phyloP scores from a whole-genome alignment of 257 asterid genomes.

The Nicotiana obtusifolia region DNA sequence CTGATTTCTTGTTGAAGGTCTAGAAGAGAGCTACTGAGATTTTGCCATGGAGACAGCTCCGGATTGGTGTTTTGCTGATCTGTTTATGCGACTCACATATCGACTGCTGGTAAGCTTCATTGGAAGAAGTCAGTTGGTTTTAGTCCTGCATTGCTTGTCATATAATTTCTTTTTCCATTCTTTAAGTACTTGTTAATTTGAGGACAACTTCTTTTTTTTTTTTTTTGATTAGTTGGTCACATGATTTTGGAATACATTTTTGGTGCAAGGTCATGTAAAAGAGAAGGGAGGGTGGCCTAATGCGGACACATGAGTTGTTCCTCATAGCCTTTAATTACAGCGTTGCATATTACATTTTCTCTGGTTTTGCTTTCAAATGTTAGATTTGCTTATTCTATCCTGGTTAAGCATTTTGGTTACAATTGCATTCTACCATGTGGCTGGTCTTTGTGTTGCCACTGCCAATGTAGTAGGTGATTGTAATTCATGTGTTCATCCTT shows the following conservation, averaged over 20 bases:
- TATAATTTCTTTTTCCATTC: background rate
- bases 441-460: too few species aligned
- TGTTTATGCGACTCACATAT: background rate
- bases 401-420: background rate
- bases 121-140: background rate
- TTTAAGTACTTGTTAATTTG: background rate
- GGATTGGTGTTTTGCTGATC: background rate
- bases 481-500: background rate
- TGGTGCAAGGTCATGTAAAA: background rate
- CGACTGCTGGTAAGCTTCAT: background rate
- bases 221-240: too few species aligned
- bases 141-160: background rate
- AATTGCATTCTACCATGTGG: background rate
- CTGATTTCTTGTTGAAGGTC: background rate
- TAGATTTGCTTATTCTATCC: background rate
- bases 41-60: too few species aligned
- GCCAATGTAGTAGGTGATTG: too few species aligned
- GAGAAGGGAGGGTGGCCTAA: background rate
- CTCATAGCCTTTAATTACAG: background rate
- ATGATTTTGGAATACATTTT: background rate
- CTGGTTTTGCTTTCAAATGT: background rate
- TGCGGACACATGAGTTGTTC: background rate
- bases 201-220: background rate
- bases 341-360: background rate
- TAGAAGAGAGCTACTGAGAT: background rate